These are phyloP conservation scores for Phyllosticta citriasiana DNA, from an alignment of 2,329 filamentous ascomycete species.

Conservation along the genomic window DNA sequence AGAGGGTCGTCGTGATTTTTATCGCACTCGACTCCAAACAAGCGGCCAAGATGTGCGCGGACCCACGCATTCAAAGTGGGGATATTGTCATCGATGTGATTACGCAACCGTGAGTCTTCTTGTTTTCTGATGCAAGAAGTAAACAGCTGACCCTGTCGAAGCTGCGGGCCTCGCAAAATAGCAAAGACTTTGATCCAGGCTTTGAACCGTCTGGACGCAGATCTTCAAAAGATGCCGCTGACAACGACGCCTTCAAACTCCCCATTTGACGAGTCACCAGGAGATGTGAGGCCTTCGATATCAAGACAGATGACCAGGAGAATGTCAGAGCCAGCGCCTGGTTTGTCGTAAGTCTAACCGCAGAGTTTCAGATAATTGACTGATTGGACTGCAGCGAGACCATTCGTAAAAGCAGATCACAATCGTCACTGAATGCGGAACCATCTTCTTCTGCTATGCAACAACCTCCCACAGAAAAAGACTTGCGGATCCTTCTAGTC, in stretches of 20 bases:
- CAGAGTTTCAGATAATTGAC: not conserved
- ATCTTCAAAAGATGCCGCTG: not conserved
- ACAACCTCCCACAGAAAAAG: not conserved
- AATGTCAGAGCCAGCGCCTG: not conserved
- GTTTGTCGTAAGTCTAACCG: not conserved
- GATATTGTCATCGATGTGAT: conserved; percentile 25
- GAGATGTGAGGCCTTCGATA: not conserved
- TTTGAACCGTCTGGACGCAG: not conserved
- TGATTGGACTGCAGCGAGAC: not conserved
- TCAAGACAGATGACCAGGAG: not conserved
- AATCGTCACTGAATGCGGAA: not conserved
- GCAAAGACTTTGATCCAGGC: conserved; percentile 18
- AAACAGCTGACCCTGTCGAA: conserved; percentile 8
- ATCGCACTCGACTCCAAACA: conserved; percentile 24
- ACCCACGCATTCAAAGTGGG: conserved; percentile 20
- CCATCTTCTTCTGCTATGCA: not conserved
- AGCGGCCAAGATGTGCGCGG: conserved; percentile 23
- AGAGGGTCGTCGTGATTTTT: conserved; percentile 20
- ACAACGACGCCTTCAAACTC: not conserved
- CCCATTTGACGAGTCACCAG: not conserved
- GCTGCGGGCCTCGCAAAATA: conserved; percentile 25
- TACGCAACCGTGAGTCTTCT: conserved; percentile 22
- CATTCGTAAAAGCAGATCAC: not conserved
- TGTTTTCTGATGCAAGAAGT: not conserved
- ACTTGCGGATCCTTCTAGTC: not conserved